Evolutionary conservation across 768 basidiomycete genomes (phyloP), one percentile per base, ranked within the genome.

Genomic region (Suillus hirtellus): DNA sequence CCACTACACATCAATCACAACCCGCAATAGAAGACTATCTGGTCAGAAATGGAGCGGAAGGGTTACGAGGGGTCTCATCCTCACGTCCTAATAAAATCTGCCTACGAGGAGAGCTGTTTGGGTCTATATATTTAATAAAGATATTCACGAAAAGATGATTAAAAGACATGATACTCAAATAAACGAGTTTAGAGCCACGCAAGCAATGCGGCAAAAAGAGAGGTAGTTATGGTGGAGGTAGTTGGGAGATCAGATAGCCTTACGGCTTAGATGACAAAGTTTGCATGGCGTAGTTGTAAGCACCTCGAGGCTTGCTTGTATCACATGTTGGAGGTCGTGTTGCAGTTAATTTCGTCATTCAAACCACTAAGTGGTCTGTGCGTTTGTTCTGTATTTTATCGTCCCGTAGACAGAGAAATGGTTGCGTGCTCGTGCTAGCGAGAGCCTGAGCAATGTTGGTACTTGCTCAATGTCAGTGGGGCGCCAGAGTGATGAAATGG

Each of bases 21-120:
- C 91, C 92, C 92, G 71, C 91, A 93, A 72, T 90, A 90, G 75
- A 96, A 96, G 31, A 89, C 91, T 95, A 89, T 73, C 84, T 89
- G 7, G 90, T 95, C 66, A 86, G 68, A 59, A 77, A 74, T 38
- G 77, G 70, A 11, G 69, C 72, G 19, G 75, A 74, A 47, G 83
- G 65, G 58, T 68, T 78, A 52, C 82, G 80, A 49, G 81, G 76
- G 31, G 81, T 79, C 68, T 86, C 87, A 65, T 90, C 86, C 50
- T 89, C 90, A 69, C 78, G 83, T n/a, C 89, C 83, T 38, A 93
- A 80, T 44, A 90, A 89, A 10, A 92, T 80, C 7, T 83, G 78
- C 77, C 92, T 93, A 63, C 91, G 81, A 49, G 91, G 91, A 40
- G 90, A 90, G 27, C 81, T 78, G 70, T 78, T 87, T 60, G 89